Conservation (phyloP, 805 yeast genomes). For the Metschnikowia amazonensis region DNA sequence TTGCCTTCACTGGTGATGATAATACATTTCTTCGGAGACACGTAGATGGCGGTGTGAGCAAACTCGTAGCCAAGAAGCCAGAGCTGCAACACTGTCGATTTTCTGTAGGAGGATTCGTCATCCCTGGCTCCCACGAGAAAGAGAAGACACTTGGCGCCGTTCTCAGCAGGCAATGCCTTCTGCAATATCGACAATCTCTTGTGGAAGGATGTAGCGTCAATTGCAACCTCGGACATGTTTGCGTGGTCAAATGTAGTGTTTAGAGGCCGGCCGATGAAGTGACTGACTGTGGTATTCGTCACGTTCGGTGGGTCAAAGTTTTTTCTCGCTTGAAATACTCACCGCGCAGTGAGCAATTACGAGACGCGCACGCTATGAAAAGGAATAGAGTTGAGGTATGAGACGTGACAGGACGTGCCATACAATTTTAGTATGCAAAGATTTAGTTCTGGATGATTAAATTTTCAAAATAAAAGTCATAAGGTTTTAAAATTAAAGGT, state of each 20-base stretch:
- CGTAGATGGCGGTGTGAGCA: constrained; percentile 78
- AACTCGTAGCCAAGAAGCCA: constrained; percentile 96
- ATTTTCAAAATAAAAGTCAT: no score
- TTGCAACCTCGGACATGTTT: constrained; percentile 55
- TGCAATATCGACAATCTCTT: constrained; percentile 46
- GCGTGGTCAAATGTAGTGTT: background rate
- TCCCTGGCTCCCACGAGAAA: constrained; percentile 81
- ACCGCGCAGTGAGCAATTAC: background rate
- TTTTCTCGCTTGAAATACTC: background rate
- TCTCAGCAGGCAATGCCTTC: constrained; percentile 25
- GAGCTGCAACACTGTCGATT: constrained; percentile 78
- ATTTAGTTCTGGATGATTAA: no score
- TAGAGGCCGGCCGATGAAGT: constrained; percentile 2
- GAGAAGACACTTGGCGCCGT: constrained; percentile 32
- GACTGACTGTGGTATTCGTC: constrained; percentile 2
- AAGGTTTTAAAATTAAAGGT: no score
- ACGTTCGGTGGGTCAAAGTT: background rate
- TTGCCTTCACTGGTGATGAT: constrained; percentile 81
- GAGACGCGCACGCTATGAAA: background rate
- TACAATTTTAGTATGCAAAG: no score
- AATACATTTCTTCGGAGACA: constrained; percentile 55
- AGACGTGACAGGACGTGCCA: no score
- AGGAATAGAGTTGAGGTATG: no score
- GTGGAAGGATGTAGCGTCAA: constrained; percentile 51
- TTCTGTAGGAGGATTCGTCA: constrained; percentile 85